These are phyloP conservation scores for Massariosphaeria phaeospora DNA, from an alignment of 495 filamentous ascomycete species.

Conservation along the genomic window DNA sequence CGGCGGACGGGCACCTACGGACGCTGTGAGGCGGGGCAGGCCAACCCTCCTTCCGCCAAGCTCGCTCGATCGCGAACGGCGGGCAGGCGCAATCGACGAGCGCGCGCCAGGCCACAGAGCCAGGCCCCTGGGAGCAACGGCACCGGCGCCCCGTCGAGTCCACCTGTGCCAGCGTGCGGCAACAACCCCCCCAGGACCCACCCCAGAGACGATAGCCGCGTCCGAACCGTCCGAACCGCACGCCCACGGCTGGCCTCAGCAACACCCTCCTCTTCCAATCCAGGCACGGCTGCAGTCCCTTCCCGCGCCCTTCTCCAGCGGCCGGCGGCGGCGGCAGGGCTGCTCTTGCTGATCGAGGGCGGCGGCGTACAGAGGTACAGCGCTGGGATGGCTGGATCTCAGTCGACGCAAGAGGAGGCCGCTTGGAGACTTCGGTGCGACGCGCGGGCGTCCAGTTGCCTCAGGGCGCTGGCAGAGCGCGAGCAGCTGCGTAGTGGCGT, in stretches of 20 bases:
- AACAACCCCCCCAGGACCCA: conserved; percentile 30
- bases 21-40: conserved; percentile 15
- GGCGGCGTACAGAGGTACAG: conserved; percentile 2
- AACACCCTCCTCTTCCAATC: conserved; percentile 13
- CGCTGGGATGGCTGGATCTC: conserved; percentile 20
- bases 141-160: not conserved
- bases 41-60: conserved; percentile 10
- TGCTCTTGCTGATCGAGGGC: not conserved
- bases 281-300: conserved; percentile 32
- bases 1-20: no score
- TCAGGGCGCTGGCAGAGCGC: not conserved
- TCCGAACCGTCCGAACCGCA: conserved; percentile 3
- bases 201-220: conserved; percentile 28
- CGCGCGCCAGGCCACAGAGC: not conserved
- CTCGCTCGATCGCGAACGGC: conserved; percentile 13
- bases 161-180: conserved; percentile 13
- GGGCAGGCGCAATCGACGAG: not conserved
- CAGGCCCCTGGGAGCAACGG: not conserved
- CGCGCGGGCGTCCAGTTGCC: not conserved
- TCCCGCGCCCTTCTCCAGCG: not conserved
- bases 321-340: conserved; percentile 5
- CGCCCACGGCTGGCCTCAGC: conserved; percentile 12
- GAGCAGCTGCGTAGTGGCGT: conserved; percentile 9
- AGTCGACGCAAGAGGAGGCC: conserved; percentile 5
- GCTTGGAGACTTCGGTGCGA: conserved; percentile 10